Percentiles rank a stretch among this genome's conserved stretches.
phyloP scores from a whole-genome alignment of 441 rosid species.

The Hura crepitans region DNA sequence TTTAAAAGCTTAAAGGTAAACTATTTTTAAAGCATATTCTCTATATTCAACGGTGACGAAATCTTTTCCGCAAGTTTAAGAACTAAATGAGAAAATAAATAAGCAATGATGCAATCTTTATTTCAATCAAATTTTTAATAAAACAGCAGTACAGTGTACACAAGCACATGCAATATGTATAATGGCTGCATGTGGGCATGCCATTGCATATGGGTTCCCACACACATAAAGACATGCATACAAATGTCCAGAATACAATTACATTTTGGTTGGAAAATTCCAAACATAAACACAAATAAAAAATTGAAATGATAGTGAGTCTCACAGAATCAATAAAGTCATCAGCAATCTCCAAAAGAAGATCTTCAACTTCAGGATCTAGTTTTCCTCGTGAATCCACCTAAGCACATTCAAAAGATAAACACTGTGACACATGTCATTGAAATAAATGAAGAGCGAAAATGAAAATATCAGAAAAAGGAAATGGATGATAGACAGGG shows the following conservation, averaged over 20 bases:
- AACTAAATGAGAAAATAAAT: background rate
- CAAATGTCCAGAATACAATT: background rate
- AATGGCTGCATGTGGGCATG: background rate
- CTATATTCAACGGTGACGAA: background rate
- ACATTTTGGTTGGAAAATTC: background rate
- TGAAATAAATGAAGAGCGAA: constrained; percentile 18
- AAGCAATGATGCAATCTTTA: background rate
- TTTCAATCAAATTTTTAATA: background rate
- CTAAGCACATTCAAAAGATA: constrained; percentile 38
- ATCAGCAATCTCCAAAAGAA: constrained; percentile 93
- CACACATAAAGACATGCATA: no score
- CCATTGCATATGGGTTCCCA: background rate
- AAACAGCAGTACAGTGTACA: background rate
- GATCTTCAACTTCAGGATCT: constrained; percentile 89
- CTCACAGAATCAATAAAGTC: constrained; percentile 93
- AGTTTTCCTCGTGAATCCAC: constrained; percentile 73
- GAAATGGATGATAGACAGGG: constrained; percentile 3
- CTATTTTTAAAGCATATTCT: background rate
- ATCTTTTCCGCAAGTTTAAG: constrained; percentile 14
- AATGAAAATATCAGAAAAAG: constrained; percentile 1
- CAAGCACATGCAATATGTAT: background rate
- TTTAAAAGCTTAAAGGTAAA: background rate
- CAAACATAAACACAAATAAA: background rate
- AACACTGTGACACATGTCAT: constrained; percentile 5
- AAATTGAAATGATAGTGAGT: constrained; percentile 24